phyloP scores from a whole-genome alignment of 2,329 filamentous ascomycete genomes.

The Fusarium xylarioides region DNA sequence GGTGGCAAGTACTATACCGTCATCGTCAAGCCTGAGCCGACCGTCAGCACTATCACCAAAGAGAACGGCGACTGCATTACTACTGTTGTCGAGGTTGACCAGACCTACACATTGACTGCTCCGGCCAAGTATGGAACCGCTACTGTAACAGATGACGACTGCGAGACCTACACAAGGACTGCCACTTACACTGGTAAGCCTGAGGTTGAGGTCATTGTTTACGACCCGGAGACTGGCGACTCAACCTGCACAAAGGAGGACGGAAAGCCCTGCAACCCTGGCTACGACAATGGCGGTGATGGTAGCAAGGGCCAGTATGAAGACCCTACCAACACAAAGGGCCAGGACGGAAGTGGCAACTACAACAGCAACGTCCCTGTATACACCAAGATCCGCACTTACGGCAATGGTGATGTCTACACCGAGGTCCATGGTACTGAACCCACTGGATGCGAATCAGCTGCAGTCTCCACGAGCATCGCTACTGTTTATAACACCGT shows the following conservation, averaged over 20 bases:
- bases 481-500: slow-evolving; percentile 51
- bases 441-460: slow-evolving; percentile 36
- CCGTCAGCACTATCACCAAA: slow-evolving; percentile 29
- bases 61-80: slow-evolving; percentile 32
- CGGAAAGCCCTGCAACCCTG: slow-evolving; percentile 40
- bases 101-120: slow-evolving; percentile 38
- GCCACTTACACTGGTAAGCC: slow-evolving; percentile 30
- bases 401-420: slow-evolving; percentile 14
- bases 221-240: slow-evolving; percentile 45
- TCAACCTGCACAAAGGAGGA: slow-evolving; percentile 42
- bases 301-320: slow-evolving; percentile 16
- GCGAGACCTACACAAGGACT: slow-evolving; percentile 30
- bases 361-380: slow-evolving; percentile 12
- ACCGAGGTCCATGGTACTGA: slow-evolving; percentile 17
- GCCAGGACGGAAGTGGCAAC: background rate
- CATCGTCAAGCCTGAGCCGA: slow-evolving; percentile 29
- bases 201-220: slow-evolving; percentile 46
- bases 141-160: slow-evolving; percentile 33
- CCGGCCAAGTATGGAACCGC: slow-evolving; percentile 38
- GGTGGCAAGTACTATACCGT: slow-evolving; percentile 36
- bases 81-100: slow-evolving; percentile 23
- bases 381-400: slow-evolving; percentile 32
- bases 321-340: slow-evolving; percentile 20
- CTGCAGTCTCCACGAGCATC: slow-evolving; percentile 43
- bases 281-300: slow-evolving; percentile 7